Evolutionary conservation across 805 yeast species (phyloP).

Genomic region (Limtongia smithiae): DNA sequence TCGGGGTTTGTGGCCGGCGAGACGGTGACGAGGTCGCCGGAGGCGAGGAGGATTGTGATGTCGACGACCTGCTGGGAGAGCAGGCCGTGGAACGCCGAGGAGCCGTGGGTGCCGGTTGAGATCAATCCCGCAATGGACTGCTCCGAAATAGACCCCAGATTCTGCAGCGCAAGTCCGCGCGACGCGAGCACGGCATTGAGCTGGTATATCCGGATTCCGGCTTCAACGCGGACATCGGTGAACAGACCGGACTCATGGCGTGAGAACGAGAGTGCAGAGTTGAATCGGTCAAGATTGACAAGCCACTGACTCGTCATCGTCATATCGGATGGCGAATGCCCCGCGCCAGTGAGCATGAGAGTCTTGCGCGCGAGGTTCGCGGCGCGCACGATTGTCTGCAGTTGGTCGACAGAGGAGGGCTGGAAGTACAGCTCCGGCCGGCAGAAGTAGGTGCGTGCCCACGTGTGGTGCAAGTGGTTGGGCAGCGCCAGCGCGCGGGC

Average conservation of each 20-base stretch:
- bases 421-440: constrained; percentile 75
- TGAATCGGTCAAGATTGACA: constrained; percentile 74
- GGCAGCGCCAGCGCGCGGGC: constrained; percentile 40
- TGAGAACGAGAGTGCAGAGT: constrained; percentile 49
- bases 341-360: constrained; percentile 82
- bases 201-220: constrained; percentile 78
- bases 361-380: constrained; percentile 63
- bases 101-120: constrained; percentile 95
- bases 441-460: constrained; percentile 89
- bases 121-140: constrained; percentile 95
- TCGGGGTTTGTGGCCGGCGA: constrained; percentile 61
- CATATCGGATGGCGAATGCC: constrained; percentile 90
- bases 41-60: constrained; percentile 67
- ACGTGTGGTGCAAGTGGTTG: constrained; percentile 55
- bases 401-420: constrained; percentile 68
- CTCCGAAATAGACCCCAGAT: constrained; percentile 87
- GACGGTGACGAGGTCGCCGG: constrained; percentile 67
- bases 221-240: constrained; percentile 91
- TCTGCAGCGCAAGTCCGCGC: constrained; percentile 77
- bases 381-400: constrained; percentile 57
- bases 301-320: constrained; percentile 78
- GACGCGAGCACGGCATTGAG: constrained; percentile 62
- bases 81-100: constrained; percentile 87
- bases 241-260: constrained; percentile 57
- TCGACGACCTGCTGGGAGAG: constrained; percentile 84